These are phyloP conservation scores for Quercus bicolor DNA, from an alignment of 306 rosid species.

Conservation along the genomic window DNA sequence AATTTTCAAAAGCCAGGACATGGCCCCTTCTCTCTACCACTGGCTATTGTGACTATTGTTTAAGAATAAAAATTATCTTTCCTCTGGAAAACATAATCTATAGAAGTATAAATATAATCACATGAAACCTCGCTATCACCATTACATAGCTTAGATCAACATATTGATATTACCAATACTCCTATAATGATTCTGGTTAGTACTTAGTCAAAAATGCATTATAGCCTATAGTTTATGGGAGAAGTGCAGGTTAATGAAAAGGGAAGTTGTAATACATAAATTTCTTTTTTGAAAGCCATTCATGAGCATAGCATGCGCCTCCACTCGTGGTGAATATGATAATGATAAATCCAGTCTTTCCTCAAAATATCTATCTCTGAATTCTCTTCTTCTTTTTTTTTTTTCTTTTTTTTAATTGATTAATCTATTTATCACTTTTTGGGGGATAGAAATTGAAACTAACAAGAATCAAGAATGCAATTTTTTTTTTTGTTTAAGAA, in stretches of 20 bases:
- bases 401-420: background rate
- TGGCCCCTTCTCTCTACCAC: no score
- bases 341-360: background rate
- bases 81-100: background rate
- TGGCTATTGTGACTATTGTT: no score
- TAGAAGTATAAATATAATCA: background rate
- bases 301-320: constrained; percentile 8
- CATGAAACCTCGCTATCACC: background rate
- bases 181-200: background rate
- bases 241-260: background rate
- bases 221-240: background rate
- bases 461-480: background rate
- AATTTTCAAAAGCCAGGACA: no score
- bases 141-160: background rate
- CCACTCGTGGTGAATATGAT: background rate
- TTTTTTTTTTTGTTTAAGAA: no score
- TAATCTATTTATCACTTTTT: background rate
- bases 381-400: background rate
- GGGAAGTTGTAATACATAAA: background rate
- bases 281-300: background rate
- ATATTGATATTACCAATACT: background rate
- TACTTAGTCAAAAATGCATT: background rate
- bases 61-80: no score
- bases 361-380: background rate
- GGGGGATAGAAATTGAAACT: background rate